Base-by-base conservation (phyloP, 331 rosid species). In the Prunus yedoensis region DNA sequence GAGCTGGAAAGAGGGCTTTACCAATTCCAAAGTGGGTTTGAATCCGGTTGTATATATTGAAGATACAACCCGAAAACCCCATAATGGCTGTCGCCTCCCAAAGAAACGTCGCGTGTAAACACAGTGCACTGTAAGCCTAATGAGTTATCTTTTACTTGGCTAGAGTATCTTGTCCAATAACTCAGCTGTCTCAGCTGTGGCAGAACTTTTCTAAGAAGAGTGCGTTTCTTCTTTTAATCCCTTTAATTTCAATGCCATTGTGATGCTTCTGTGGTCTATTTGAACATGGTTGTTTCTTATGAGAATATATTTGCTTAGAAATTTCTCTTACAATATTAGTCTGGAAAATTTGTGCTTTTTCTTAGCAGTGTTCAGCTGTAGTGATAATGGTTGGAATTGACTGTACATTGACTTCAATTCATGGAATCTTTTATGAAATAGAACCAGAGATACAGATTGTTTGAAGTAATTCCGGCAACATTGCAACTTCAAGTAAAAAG, bases 11-110 rank as follows among this genome's bases (percentile, higher is more conserved):
- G 96, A 89, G 20, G 97, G 97, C 20, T 90, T 81, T 57, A 75
- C 90, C 12, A 86, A 78, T 54, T 87, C 97, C 53, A 78, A 72
- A 69, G 81, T 68, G 45, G 90, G 71, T 72, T 73, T 54, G 64
- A 80, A 61, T 78, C 94, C 97, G 7, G 67, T 93, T 82, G 86
- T 87, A 28, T 87, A 76, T 76, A 45, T 90, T 45, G 97, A 93
- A 86, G 97, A 93, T 79, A 79, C 90, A 45, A 90, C 97, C 18
- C 78, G 88, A 25, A 78, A 80, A 4, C 88, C 97, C 47, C 97
- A 93, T 66, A 89, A 93, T 65, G 96, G 96, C 35, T 93, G 97
- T 83, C 82, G 96, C 32, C 93, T 80, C 64, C 96, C 89, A 2
- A 93, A 88, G 89, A 78, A 76, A 66, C 88, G 96, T 25, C 87